Evolutionary conservation across 73 alveolate species (phyloP).

Genomic region (Paramecium tetraurelia): DNA sequence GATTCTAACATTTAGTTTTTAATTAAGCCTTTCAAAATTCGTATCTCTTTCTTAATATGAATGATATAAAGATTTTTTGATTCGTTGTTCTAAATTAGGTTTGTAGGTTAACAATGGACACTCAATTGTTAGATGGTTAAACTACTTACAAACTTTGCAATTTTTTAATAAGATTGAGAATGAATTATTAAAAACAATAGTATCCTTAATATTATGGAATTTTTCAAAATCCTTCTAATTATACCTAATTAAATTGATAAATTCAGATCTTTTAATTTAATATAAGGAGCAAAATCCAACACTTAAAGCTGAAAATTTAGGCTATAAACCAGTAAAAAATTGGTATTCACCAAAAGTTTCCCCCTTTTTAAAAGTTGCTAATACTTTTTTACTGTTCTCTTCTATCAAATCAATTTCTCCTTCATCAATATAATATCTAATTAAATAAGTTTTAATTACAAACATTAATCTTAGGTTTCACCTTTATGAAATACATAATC

Average conservation of each 20-base stretch:
- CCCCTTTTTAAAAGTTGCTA: neutral
- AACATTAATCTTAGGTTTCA: neutral
- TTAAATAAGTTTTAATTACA: neutral
- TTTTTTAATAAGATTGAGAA: neutral
- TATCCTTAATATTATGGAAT: constrained; percentile 11
- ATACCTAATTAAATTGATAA: neutral
- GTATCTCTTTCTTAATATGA: neutral
- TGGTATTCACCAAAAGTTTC: constrained; percentile 7
- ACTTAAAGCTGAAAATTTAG: constrained; percentile 16
- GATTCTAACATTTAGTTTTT: neutral
- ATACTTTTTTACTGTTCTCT: neutral
- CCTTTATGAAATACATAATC: neutral
- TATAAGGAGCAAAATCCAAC: neutral
- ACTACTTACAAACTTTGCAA: neutral
- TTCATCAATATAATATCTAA: neutral
- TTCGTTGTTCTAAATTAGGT: constrained; percentile 6
- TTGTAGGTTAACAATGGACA: neutral
- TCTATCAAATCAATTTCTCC: constrained; percentile 33
- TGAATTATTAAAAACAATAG: neutral
- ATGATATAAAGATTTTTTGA: neutral
- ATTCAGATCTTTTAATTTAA: constrained; percentile 23
- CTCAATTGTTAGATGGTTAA: neutral
- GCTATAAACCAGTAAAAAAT: constrained; percentile 24
- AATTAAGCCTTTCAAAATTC: neutral
- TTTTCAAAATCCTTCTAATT: constrained; percentile 38